Conservation (phyloP, 768 basidiomycete species). For the Hericium coralloides region DNA sequence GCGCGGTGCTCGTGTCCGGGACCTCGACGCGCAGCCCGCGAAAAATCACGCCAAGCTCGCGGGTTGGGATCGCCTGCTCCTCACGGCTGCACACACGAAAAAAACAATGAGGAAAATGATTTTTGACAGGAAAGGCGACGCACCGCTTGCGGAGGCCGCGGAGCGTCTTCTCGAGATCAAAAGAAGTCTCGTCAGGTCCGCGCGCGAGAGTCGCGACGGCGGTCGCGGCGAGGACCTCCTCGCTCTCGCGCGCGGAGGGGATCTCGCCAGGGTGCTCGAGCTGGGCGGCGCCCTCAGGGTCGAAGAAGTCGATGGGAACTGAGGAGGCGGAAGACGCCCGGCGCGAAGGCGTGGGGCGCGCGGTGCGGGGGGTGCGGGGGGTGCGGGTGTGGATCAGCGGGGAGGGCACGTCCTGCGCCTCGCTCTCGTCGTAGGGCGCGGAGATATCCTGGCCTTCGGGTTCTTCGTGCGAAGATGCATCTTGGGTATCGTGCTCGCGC, state of each 20-base stretch:
- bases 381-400: no score
- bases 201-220: not conserved
- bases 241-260: not conserved
- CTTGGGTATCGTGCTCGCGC: no score
- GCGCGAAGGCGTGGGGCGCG: no score
- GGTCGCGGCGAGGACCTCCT: not conserved
- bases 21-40: constrained; percentile 51
- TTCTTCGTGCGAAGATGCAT: no score
- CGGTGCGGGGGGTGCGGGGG: no score
- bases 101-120: not conserved
- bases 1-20: constrained; percentile 30
- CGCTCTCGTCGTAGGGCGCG: no score
- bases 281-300: constrained; percentile 37
- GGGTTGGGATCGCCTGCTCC: constrained; percentile 37
- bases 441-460: no score
- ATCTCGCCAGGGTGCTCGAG: constrained; percentile 15
- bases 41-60: constrained; percentile 56
- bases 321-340: constrained; percentile 17
- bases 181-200: constrained; percentile 14
- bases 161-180: constrained; percentile 23
- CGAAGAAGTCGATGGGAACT: constrained; percentile 40
- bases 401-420: no score
- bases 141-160: constrained; percentile 17
- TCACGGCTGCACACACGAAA: constrained; percentile 27
- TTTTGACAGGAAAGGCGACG: not conserved